Evolutionary conservation across 2,329 filamentous ascomycete genomes (phyloP), one percentile per base, ranked within the genome.

Genomic region (Xylaria arbuscula): DNA sequence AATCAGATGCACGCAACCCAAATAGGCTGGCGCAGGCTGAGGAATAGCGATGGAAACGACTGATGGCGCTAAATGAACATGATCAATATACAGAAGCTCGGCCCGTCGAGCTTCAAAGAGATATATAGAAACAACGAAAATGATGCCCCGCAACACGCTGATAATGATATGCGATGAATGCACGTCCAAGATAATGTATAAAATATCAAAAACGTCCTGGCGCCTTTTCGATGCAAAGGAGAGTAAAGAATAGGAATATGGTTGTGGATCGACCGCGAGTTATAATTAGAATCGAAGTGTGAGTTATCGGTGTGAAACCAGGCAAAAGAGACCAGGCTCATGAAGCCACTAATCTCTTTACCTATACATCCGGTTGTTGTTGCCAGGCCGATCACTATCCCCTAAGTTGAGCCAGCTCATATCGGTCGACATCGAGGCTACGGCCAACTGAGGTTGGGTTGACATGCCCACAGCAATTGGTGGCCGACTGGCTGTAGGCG

Each of bases 381-480:
- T 84, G 59, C 87, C 88, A 32, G 93, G 83, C 75, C 93, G 93
- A 70, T 76, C 72, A 47, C 76, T 75, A 45, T 86, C 86, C 55
- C 89, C 89, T 19, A 94, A 83, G 76, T 94, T 93, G 71, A 94
- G 81, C 92, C 92, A 94, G 80, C 90, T 93, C 90, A 94, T 92
- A 78, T 94, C 92, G 59, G 85, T 86, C 13, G 86, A 84, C 7
- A 82, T 82, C 32, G 83, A 78, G 56, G 86, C 83, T 79, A 81
- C 84, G 24, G 81, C 79, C 36, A 87, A 81, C 73, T 86, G 86
- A 19, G 85, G 84, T 72, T 86, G 84, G 60, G 78, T 80, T 76
- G 82, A 86, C 66, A 84, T 77, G 51, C 78, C 81, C n/a, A 74
- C 77, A 7, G 76, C 74, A 15, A 24, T 15, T n/a, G 57, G 36